Conservation (phyloP, 805 yeast genomes). For the Osmozyma mogii region DNA sequence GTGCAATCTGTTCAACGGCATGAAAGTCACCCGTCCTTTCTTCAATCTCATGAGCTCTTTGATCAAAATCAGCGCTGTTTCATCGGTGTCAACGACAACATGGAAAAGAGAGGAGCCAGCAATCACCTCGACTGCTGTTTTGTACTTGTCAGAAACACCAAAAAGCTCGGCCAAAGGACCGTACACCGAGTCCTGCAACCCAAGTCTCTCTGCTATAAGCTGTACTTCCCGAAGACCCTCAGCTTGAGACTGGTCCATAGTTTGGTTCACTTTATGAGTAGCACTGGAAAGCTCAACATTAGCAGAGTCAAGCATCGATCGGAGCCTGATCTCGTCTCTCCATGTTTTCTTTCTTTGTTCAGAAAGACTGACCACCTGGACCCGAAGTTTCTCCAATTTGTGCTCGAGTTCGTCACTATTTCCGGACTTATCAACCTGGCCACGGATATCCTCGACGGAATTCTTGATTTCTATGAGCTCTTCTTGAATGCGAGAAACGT, state of each 20-base stretch:
- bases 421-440: constrained; percentile 1
- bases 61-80: constrained; percentile 73
- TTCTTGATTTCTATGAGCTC: constrained; percentile 15
- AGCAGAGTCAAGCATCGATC: constrained; percentile 48
- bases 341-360: constrained; percentile 69
- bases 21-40: constrained; percentile 82
- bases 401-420: constrained; percentile 15
- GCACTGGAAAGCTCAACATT: constrained; percentile 48
- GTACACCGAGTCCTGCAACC: constrained; percentile 49
- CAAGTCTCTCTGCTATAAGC: constrained; percentile 51
- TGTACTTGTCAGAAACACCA: constrained; percentile 71
- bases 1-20: constrained; percentile 72
- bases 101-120: constrained; percentile 85
- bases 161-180: constrained; percentile 87
- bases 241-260: constrained; percentile 67
- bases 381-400: constrained; percentile 34
- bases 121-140: constrained; percentile 78
- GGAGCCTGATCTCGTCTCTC: constrained; percentile 68
- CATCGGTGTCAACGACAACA: constrained; percentile 82
- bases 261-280: constrained; percentile 54
- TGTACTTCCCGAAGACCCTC: constrained; percentile 65
- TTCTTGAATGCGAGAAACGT: constrained; percentile 14
- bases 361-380: constrained; percentile 35
- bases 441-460: constrained; percentile 3
- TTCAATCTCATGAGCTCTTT: constrained; percentile 62